Percentiles rank a stretch among this genome's conserved stretches.
Conservation (phyloP, 768 basidiomycete genomes). For the Lentinula sp. region DNA sequence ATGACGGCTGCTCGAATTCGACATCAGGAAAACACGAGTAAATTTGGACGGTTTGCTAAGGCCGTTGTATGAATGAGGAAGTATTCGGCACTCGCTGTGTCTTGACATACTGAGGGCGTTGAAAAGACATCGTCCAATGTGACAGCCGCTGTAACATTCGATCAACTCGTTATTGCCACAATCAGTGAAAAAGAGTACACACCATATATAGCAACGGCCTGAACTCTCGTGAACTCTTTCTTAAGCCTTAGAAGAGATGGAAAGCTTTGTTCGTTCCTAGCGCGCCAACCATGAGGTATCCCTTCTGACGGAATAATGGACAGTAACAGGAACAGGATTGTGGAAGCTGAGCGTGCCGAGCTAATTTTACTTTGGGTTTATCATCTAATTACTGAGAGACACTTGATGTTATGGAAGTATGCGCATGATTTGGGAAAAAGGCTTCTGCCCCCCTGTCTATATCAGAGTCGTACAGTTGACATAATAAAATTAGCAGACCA, state of each 20-base stretch:
- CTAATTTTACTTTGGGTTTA: background rate
- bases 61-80: background rate
- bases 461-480: no score
- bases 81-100: background rate
- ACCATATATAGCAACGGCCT: background rate
- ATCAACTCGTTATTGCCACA: background rate
- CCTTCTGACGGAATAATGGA: background rate
- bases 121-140: background rate
- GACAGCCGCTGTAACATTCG: background rate
- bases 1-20: background rate
- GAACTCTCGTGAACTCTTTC: background rate
- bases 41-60: background rate
- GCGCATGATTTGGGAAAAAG: no score
- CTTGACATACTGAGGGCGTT: background rate
- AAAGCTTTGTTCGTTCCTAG: background rate
- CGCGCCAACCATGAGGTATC: background rate
- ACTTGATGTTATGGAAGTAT: no score
- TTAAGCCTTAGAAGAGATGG: background rate
- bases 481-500: no score
- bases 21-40: background rate
- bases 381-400: no score
- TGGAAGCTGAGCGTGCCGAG: background rate
- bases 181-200: background rate
- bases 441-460: no score
- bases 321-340: background rate